A percentile compares a stretch with the other conserved stretches of the same genome.
phyloP scores from a whole-genome alignment of 176 grass and related monocot species.

The Alloteropsis semialata region DNA sequence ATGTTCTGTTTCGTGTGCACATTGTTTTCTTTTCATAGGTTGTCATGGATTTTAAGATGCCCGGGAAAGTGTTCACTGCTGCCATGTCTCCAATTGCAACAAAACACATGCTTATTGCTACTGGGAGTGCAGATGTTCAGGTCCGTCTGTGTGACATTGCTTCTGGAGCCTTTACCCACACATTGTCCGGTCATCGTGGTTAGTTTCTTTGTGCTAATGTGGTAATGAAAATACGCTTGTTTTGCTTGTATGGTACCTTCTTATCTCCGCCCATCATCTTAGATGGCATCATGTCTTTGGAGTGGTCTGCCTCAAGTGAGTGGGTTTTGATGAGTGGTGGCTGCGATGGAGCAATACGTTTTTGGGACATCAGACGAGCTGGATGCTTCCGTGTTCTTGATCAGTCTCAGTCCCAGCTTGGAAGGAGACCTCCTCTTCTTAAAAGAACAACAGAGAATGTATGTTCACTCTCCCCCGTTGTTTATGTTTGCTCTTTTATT shows the following conservation, averaged over 20 bases:
- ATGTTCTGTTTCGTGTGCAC: not conserved
- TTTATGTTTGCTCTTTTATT: not conserved
- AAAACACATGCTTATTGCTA: slow-evolving; percentile 80
- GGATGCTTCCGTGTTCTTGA: slow-evolving; percentile 90
- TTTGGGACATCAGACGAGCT: slow-evolving; percentile 95
- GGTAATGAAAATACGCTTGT: slow-evolving; percentile 4
- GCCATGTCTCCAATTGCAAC: slow-evolving; percentile 82
- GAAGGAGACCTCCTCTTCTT: slow-evolving; percentile 61
- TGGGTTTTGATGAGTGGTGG: slow-evolving; percentile 87
- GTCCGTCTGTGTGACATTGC: slow-evolving; percentile 91
- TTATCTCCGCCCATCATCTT: slow-evolving; percentile 36
- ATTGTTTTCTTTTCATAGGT: slow-evolving; percentile 48
- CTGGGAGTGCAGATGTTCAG: slow-evolving; percentile 83
- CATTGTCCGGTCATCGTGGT: slow-evolving; percentile 93
- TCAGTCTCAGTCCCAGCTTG: slow-evolving; percentile 77
- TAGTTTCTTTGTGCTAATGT: slow-evolving; percentile 30
- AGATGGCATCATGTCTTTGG: slow-evolving; percentile 95
- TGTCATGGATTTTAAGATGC: slow-evolving; percentile 97
- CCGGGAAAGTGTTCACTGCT: slow-evolving; percentile 72
- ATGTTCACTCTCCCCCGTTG: slow-evolving; percentile 8
- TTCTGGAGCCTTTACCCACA: slow-evolving; percentile 95
- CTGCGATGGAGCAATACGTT: slow-evolving; percentile 82
- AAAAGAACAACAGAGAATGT: slow-evolving; percentile 41
- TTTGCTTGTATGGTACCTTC: slow-evolving; percentile 31
- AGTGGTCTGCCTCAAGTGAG: slow-evolving; percentile 90